Conservation (phyloP, 2,329 filamentous ascomycete genomes). For the Cladosporium oxysporum region DNA sequence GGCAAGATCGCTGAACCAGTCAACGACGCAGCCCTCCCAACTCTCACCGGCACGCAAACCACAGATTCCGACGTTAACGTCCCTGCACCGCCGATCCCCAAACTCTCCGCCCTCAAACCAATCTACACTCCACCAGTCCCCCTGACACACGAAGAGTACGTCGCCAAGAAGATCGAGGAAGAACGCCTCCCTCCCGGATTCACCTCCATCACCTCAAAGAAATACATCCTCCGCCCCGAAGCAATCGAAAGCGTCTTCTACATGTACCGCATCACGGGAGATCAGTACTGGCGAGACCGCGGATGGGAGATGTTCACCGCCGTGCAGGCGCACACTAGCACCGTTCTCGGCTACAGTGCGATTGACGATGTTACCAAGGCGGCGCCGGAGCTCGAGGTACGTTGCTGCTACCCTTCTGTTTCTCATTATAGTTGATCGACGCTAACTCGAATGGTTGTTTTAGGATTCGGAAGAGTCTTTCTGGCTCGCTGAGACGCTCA, state of each 20-base stretch:
- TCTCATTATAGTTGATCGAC: not conserved
- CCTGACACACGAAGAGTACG: slow-evolving; percentile 34
- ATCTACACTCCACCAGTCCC: slow-evolving; percentile 33
- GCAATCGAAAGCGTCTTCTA: slow-evolving; percentile 88
- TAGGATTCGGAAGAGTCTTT: slow-evolving; percentile 18
- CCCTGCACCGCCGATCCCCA: slow-evolving; percentile 16
- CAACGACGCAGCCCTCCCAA: slow-evolving; percentile 8
- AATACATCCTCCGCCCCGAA: slow-evolving; percentile 62
- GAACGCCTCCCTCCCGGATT: slow-evolving; percentile 46
- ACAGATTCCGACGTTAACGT: not conserved
- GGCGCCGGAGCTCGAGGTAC: slow-evolving; percentile 43
- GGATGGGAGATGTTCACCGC: slow-evolving; percentile 85
- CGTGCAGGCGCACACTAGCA: slow-evolving; percentile 66
- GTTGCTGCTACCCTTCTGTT: not conserved
- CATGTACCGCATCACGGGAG: slow-evolving; percentile 86
- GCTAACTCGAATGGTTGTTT: not conserved
- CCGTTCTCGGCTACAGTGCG: slow-evolving; percentile 68
- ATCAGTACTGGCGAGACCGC: slow-evolving; percentile 71
- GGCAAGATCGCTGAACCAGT: not conserved
- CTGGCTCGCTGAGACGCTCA: slow-evolving; percentile 76
- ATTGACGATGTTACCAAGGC: slow-evolving; percentile 62
- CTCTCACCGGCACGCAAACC: slow-evolving; percentile 12
- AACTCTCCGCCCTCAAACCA: slow-evolving; percentile 19
- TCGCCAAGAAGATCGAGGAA: slow-evolving; percentile 38
- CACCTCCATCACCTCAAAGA: slow-evolving; percentile 38